A percentile compares a stretch with the other conserved stretches of the same genome.
Evolutionary conservation across 768 basidiomycete species (phyloP).

Genomic region (Cubamyces sp.): DNA sequence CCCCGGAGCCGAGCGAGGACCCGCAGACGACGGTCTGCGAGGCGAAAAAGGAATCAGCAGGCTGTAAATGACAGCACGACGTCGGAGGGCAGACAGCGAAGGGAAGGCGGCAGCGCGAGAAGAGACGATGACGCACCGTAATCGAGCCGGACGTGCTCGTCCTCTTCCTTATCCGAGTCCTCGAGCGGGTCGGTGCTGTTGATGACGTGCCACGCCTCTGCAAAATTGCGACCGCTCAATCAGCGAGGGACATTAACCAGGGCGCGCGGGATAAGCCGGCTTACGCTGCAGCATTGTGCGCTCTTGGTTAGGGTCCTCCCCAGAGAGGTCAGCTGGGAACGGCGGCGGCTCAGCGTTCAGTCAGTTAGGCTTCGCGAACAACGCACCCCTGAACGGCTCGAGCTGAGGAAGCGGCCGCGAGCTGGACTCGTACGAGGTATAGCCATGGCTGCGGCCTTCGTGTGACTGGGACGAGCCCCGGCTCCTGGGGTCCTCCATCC

Average conservation of each 20-base stretch:
- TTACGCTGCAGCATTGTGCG: constrained; percentile 52
- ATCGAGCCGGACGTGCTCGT: constrained; percentile 65
- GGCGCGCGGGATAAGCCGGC: constrained; percentile 3
- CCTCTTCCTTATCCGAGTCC: constrained; percentile 77
- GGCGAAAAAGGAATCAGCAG: constrained; percentile 29
- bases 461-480: constrained; percentile 35
- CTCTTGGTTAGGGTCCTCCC: constrained; percentile 34
- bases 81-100: background rate
- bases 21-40: constrained; percentile 34
- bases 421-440: constrained; percentile 12
- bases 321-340: constrained; percentile 6
- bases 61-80: background rate
- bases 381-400: constrained; percentile 19
- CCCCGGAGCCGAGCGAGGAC: constrained; percentile 58
- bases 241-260: background rate
- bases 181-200: constrained; percentile 64
- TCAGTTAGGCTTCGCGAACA: background rate
- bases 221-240: background rate
- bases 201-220: constrained; percentile 78
- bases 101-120: background rate
- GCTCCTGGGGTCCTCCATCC: constrained; percentile 27
- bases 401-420: constrained; percentile 11
- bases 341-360: background rate
- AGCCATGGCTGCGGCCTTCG: constrained; percentile 25
- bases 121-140: constrained; percentile 53